Base-by-base conservation (phyloP, 2,329 filamentous ascomycete species). In the Amauroascus niger region DNA sequence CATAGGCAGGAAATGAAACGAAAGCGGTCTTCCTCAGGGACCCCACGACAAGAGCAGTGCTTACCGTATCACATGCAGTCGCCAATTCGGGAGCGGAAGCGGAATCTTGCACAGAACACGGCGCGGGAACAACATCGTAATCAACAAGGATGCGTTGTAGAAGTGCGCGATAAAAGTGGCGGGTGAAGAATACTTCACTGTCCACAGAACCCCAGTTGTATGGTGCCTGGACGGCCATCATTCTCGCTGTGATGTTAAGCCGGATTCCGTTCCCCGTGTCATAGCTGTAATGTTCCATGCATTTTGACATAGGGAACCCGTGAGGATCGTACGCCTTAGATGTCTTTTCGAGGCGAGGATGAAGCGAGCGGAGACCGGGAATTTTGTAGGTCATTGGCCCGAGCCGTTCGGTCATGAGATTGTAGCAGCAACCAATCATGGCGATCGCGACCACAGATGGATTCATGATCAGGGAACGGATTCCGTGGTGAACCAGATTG, bases 401-500 rank as follows among this genome's bases (percentile, higher is more conserved):
- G 11, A 96, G 79, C 54, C 87, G 83, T 70, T 97, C 93, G 0
- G 91, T 96, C 61, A 97, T 74, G 5, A 97, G 81, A 63, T 98
- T 98, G 76, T 98, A 97, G 76, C 93, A 98, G 74, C 93, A 98
- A 45, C 93, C 93, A 56, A 98, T 88, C 66, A 98, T 90, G 55
- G 91, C 91, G 20, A 97, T 85, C n/a, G 89, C 88, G 30, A 82
- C 81, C 53, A 97, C 90, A 3, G 83, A 80, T 0, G 86, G 84
- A 65, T 96, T 97, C 54, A 94, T 72, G 1, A 90, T 71, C 18
- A 98, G 79, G 0, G 91, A 94, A 13, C 88, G 83, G 54, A 98
- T 84, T 8, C 87, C 93, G 65, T 94, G 90, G 68, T 98, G 93
- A 0, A 94, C 86, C n/a, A 98, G 81, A 61, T 98, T 97, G 26